A percentile compares a stretch with the other conserved stretches of the same genome.
Evolutionary conservation across 257 asterid species (phyloP).

Genomic region (Solanum chilense): DNA sequence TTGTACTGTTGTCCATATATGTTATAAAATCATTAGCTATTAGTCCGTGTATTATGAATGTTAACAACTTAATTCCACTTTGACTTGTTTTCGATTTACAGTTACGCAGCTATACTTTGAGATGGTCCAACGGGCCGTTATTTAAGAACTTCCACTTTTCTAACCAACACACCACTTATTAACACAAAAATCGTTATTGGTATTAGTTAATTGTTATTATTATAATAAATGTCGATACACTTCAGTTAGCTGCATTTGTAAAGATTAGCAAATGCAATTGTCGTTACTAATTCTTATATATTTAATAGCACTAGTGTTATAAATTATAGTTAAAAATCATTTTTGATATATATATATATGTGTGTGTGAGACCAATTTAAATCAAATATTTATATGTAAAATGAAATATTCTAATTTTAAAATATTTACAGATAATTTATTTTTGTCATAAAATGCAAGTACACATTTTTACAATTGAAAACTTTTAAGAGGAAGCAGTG

Average conservation of each 20-base stretch:
- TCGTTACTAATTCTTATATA: no score
- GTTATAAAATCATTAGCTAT: not conserved
- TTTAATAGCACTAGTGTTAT: no score
- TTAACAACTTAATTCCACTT: not conserved
- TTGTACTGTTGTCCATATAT: not conserved
- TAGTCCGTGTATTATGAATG: not conserved
- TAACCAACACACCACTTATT: no score
- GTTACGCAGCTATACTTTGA: not conserved
- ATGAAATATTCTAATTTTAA: not conserved
- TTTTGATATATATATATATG: no score
- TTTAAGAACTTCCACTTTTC: no score
- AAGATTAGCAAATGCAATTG: no score
- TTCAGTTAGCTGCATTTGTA: no score
- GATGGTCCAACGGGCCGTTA: not conserved
- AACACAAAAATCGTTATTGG: no score
- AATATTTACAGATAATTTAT: not conserved
- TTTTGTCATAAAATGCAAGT: not conserved
- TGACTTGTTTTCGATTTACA: not conserved
- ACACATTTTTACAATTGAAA: not conserved
- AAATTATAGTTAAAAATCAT: not conserved
- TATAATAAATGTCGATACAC: no score
- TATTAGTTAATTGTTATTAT: no score
- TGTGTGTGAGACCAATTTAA: not conserved
- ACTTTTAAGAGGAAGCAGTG: no score
- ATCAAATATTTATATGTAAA: not conserved